phyloP scores from a whole-genome alignment of 2,329 filamentous ascomycete genomes.

The Pyrenophora teres region DNA sequence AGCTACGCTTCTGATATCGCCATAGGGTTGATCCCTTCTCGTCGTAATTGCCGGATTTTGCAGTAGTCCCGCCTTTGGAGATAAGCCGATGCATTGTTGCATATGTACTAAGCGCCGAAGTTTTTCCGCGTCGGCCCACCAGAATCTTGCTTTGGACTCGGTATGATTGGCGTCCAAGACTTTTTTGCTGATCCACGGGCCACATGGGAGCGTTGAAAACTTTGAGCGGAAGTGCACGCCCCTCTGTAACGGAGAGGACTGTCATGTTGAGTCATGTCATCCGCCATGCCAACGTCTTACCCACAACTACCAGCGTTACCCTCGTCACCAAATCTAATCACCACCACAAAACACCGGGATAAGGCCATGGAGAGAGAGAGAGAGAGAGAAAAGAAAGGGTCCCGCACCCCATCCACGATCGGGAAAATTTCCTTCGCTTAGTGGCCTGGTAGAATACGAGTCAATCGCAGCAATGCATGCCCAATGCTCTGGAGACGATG shows the following conservation, averaged over 20 bases:
- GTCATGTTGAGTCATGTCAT: neutral
- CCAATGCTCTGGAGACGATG: slow-evolving; percentile 5
- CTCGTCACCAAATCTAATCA: too few relatives aligned
- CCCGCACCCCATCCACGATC: neutral
- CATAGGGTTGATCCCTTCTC: slow-evolving; percentile 9
- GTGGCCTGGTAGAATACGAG: neutral
- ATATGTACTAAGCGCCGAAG: neutral
- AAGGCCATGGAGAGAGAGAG: too few relatives aligned
- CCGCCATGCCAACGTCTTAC: too few relatives aligned
- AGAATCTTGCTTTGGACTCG: neutral
- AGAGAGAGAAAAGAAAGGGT: too few relatives aligned
- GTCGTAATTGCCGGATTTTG: slow-evolving; percentile 4
- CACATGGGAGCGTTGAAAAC: slow-evolving; percentile 7
- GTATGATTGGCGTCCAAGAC: slow-evolving; percentile 1
- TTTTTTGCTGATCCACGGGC: neutral
- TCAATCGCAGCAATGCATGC: neutral
- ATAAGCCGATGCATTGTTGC: neutral
- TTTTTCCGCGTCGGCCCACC: slow-evolving; percentile 1
- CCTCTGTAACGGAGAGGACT: neutral
- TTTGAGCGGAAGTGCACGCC: neutral
- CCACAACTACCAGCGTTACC: too few relatives aligned
- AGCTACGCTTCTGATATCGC: neutral
- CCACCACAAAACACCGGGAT: too few relatives aligned
- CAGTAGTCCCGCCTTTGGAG: neutral
- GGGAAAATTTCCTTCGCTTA: neutral